phyloP scores from a whole-genome alignment of 192 early-diverging fungal genomes.

The Umbelopsis ramanniana region DNA sequence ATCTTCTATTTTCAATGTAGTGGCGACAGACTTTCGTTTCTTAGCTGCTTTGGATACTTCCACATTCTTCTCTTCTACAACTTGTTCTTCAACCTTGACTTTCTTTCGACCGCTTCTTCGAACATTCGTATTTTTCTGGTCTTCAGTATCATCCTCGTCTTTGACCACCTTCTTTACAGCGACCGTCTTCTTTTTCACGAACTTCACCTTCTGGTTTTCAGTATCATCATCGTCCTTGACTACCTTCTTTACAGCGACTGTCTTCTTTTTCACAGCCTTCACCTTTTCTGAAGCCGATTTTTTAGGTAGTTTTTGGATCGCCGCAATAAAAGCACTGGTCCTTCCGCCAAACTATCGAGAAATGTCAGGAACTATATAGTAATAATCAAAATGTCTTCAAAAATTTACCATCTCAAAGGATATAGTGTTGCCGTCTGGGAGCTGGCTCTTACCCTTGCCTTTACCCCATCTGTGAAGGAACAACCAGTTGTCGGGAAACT shows the following conservation, averaged over 20 bases:
- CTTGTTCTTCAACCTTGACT: neutral
- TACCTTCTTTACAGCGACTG: neutral
- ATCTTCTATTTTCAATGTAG: neutral
- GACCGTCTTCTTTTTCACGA: neutral
- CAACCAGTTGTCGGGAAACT: slow-evolving; percentile 76
- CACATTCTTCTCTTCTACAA: neutral
- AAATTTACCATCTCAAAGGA: slow-evolving; percentile 64
- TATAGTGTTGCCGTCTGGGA: slow-evolving; percentile 64
- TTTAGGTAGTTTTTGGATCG: slow-evolving; percentile 51
- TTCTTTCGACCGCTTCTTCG: neutral
- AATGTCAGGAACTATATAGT: neutral
- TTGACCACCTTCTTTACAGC: neutral
- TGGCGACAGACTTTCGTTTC: neutral
- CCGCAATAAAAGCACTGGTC: slow-evolving; percentile 64
- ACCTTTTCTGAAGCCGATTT: neutral
- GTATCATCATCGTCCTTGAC: neutral
- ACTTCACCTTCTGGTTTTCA: neutral
- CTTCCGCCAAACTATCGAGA: slow-evolving; percentile 54
- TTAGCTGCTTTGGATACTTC: neutral
- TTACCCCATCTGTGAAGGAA: slow-evolving; percentile 82
- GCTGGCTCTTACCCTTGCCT: slow-evolving; percentile 46
- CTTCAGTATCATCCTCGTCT: neutral
- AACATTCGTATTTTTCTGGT: neutral
- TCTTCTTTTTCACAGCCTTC: slow-evolving; percentile 1
- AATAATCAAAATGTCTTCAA: neutral